phyloP scores from a whole-genome alignment of 2,329 filamentous ascomycete genomes.

The Rutstroemia sp. region DNA sequence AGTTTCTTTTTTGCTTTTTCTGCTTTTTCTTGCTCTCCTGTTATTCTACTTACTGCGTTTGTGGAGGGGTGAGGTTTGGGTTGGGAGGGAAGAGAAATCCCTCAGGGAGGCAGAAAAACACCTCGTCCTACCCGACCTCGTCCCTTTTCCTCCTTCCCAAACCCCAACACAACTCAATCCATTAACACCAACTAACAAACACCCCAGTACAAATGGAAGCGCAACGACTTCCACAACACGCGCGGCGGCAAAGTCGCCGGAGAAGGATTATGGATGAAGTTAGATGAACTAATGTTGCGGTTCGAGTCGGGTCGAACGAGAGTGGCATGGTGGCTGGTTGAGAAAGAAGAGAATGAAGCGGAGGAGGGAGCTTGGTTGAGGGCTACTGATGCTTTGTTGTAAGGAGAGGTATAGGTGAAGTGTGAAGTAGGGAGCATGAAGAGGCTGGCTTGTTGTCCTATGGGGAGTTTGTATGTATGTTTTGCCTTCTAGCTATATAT shows the following conservation, averaged over 20 bases:
- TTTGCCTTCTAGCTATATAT: too few relatives aligned
- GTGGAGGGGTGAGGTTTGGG: too few relatives aligned
- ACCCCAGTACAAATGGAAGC: slow-evolving; percentile 8
- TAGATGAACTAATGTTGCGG: slow-evolving; percentile 1
- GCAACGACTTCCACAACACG: slow-evolving; percentile 4
- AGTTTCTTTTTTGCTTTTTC: neutral
- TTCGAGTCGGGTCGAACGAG: slow-evolving; percentile 1
- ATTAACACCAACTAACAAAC: too few relatives aligned
- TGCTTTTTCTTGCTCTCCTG: neutral
- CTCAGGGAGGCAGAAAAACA: too few relatives aligned
- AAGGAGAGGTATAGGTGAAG: neutral
- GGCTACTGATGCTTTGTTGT: neutral
- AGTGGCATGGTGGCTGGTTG: slow-evolving; percentile 6
- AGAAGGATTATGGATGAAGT: neutral
- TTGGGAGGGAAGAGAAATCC: too few relatives aligned
- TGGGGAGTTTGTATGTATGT: too few relatives aligned
- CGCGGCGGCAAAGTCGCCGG: slow-evolving; percentile 3
- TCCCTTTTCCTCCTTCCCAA: too few relatives aligned
- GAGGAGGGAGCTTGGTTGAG: neutral
- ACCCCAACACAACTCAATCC: too few relatives aligned
- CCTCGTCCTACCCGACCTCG: too few relatives aligned
- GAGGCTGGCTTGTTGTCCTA: too few relatives aligned
- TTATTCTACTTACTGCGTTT: too few relatives aligned
- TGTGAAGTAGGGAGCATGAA: too few relatives aligned
- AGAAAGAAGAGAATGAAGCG: slow-evolving; percentile 3